Evolutionary conservation across 208 protist species (phyloP), one percentile per base, ranked within the genome.

Genomic region (Leishmania turanica): DNA sequence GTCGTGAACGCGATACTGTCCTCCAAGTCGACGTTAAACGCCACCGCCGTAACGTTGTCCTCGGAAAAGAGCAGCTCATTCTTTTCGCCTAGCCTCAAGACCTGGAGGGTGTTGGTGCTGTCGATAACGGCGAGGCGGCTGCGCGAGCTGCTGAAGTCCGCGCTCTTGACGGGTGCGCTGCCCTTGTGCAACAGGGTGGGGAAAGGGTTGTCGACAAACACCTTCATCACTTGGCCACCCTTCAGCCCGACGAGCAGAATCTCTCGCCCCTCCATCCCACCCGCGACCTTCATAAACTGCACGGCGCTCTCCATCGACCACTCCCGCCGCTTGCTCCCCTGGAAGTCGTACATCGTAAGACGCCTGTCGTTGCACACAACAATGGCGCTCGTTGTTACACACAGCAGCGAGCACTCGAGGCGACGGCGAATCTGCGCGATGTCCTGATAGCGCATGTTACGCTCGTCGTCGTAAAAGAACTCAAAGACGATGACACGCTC

Each of bases 121-220:
- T 99, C 98, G 19, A 99, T 95, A 0, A 99, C 89, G 8, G 98
- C 98, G 4, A 99, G 88, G 79, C 98, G 97, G 27, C 74, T 94
- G 65, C 97, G 92, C 54, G 79, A 88, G 79, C 90, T 90, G 81
- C 82, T 98, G 40, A 99, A 74, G 84, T 99, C 97, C 37, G 99
- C 83, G 73, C 95, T 98, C 40, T 89, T 90, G 17, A 99, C 86
- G 6, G 93, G 51, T 31, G 60, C 65, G 45, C 85, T 89, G 42
- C 98, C 82, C 78, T 97, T 98, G 54, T 99, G 80, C n/a, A 99
- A 86, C 45, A 88, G 81, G 6, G 93, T 98, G 3, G 98, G 96
- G 75, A 99, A 99, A 17, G 98, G 92, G 85, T 99, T 99, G 88
- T 99, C 96, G 8, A 99, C 84, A 78, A 99, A 99, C 51, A 99